Base-by-base conservation (phyloP, 139 green algal genomes). In the Ostreobium quekettii region DNA sequence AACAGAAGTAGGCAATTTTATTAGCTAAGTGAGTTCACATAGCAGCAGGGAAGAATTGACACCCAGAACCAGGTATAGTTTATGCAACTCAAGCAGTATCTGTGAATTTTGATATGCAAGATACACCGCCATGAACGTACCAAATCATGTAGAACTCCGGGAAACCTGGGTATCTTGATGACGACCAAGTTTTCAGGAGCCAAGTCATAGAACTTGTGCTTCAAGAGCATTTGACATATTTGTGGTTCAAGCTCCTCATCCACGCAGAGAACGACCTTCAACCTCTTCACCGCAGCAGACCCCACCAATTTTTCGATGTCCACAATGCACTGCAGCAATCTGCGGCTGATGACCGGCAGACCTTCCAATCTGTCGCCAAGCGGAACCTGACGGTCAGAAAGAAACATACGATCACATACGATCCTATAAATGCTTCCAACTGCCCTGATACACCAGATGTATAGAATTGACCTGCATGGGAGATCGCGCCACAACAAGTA, bases 91-190 rank as follows among this genome's bases (percentile, higher is more conserved):
- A n/a, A n/a, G n/a, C n/a, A n/a, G n/a, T n/a, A n/a, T n/a, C n/a
- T n/a, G n/a, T n/a, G n/a, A n/a, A n/a, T n/a, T n/a, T n/a, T n/a
- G n/a, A n/a, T n/a, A n/a, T n/a, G n/a, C n/a, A n/a, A n/a, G n/a
- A n/a, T n/a, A n/a, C n/a, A n/a, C n/a, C n/a, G n/a, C n/a, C n/a
- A n/a, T n/a, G n/a, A 26, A 66, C 26, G 7, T 53, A 68, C 61
- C 36, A 24, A n/a, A 29, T 56, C 35, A 29, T 37, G 26, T 3
- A 31, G 61, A n/a, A 68, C 42, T 4, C 61, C 61, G 36, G 38
- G 26, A n/a, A 56, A 68, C 8, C 61, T 35, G 26, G 61, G 61
- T n/a, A 68, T 68, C 6, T 53, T 68, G 61, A 68, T 32, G 36
- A 68, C 8, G 6, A 68, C 5, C 37, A 68, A 36, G 42, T 68